Conservation (phyloP, 129 eudicot genomes). For the Saussurea involucrata region DNA sequence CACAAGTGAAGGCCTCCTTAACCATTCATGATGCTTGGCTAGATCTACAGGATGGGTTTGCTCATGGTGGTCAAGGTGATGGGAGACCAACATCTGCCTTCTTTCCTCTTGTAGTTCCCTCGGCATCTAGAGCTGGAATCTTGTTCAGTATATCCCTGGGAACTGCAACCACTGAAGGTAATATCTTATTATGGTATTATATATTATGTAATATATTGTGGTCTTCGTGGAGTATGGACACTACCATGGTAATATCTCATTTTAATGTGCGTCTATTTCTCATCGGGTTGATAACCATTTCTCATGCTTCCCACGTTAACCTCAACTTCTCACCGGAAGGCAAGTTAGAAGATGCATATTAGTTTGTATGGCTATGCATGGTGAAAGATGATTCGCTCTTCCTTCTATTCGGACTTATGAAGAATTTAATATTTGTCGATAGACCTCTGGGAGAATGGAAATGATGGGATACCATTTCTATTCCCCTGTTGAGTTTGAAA, state of each 20-base stretch:
- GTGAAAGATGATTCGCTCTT: neutral
- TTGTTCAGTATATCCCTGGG: slow-evolving; percentile 67
- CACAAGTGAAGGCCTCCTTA: slow-evolving; percentile 88
- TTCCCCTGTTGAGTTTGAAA: neutral
- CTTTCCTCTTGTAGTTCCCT: slow-evolving; percentile 79
- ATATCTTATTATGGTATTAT: neutral
- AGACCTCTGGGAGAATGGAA: neutral
- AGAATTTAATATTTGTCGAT: neutral
- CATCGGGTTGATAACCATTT: too few species aligned
- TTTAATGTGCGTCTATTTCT: too few species aligned
- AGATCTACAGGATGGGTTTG: slow-evolving; percentile 96
- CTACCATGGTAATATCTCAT: neutral
- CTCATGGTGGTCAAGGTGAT: slow-evolving; percentile 64
- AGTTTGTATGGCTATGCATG: neutral
- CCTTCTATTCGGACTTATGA: neutral
- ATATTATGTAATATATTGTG: neutral
- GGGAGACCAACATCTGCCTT: slow-evolving; percentile 82
- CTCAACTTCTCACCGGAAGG: neutral
- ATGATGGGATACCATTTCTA: neutral
- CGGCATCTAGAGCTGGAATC: slow-evolving; percentile 77
- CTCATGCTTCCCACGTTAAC: too few species aligned
- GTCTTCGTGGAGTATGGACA: neutral
- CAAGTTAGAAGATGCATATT: neutral
- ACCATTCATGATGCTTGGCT: slow-evolving; percentile 92
- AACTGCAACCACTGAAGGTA: slow-evolving; percentile 41